Base-by-base conservation (phyloP, 345 rosid genomes). In the Euphorbia pulcherrima region DNA sequence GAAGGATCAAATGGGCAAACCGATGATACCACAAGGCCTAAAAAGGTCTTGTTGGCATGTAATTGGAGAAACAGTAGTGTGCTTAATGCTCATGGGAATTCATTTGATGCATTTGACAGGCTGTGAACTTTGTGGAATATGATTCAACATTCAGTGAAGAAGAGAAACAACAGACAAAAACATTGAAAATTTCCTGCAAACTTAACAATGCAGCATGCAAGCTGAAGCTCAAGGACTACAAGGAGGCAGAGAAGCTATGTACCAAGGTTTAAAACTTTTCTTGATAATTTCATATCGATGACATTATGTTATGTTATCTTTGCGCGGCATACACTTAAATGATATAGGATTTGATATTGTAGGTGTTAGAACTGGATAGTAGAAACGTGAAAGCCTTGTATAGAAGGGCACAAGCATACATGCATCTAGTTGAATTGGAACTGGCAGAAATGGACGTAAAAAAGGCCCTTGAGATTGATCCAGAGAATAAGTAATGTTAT, bases 141-240 rank as follows among this genome's bases (percentile, higher is more conserved):
- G 97, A 93, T 79, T 65, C 94, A 47, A 71, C 92, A 24, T 90
- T 90, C 44, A 60, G 79, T 24, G 96, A 90, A 14, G 97, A 93
- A 20, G 98, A 90, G 80, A 90, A 90, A 75, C 82, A 86, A 74
- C 87, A 83, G 77, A 79, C 92, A 0, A 94, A 88, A 81, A 85
- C 84, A 0, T 71, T 94, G 69, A 91, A 91, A 60, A 84, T 87
- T 41, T 87, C 92, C 2, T 94, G 97, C 77, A 89, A 91, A 67
- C 86, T 94, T 21, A 94, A 94, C 62, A 65, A 88, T 58, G 97
- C 97, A 12, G 99, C 97, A 3, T 94, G 95, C 83, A 85, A 89
- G 77, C 75, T 91, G 69, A 91, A 88, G 75, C 53, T 88, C 75
- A 91, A 89, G 73, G 90, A 91, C 1, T 91, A 83, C 82, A 89